Percentiles rank a stretch among this genome's conserved stretches.
Conservation (phyloP, 495 filamentous ascomycete species). For the Cercophora samala region DNA sequence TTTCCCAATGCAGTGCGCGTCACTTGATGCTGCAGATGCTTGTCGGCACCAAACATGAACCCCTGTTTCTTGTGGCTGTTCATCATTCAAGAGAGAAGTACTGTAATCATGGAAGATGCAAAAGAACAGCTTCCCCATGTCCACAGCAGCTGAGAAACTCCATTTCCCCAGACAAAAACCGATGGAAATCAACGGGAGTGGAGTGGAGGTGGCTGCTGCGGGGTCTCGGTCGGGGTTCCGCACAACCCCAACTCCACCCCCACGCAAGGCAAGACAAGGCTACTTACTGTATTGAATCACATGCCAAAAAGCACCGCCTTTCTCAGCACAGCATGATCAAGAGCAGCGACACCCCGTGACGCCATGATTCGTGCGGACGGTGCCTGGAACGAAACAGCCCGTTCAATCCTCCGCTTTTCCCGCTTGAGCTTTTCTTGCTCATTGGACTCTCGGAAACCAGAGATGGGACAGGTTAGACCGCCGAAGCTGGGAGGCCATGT, state of each 20-base stretch:
- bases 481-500: neutral
- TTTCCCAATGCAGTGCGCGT: neutral
- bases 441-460: neutral
- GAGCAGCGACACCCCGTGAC: constrained; percentile 18
- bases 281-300: neutral
- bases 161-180: neutral
- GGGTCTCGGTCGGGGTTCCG: neutral
- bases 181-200: neutral
- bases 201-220: neutral
- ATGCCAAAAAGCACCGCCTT: neutral
- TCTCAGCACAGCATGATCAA: constrained; percentile 1
- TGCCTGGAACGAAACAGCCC: neutral
- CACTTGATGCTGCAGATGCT: neutral
- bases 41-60: neutral
- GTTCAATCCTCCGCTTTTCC: neutral
- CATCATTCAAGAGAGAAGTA: neutral
- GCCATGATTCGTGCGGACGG: constrained; percentile 20
- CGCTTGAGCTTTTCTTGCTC: neutral
- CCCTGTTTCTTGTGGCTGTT: neutral
- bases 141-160: neutral
- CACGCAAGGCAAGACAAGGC: neutral
- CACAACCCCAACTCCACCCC: neutral
- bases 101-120: neutral
- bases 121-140: neutral
- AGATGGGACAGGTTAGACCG: neutral